These are phyloP conservation scores for Monosporascus ibericus DNA, from an alignment of 2,329 filamentous ascomycete species.

Conservation along the genomic window DNA sequence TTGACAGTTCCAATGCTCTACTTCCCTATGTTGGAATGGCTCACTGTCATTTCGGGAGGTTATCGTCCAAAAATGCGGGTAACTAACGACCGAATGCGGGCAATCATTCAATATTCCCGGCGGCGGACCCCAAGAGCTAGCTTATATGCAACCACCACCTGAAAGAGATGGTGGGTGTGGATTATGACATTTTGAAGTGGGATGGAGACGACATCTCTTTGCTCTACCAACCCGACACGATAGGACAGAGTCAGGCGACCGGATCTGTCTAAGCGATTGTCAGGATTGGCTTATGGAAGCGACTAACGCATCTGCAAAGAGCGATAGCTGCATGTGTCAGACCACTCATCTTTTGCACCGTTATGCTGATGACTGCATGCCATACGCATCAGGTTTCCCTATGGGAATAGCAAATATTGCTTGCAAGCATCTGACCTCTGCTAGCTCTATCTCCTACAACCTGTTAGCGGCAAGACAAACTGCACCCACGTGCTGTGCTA, in stretches of 20 bases:
- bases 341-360: conserved; percentile 23
- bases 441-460: no score
- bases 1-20: conserved; percentile 16
- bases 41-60: conserved; percentile 1
- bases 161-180: conserved; percentile 7
- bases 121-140: background rate
- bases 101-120: background rate
- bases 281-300: conserved; percentile 25
- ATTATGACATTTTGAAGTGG: conserved; percentile 11
- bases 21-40: conserved; percentile 8
- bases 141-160: conserved; percentile 4
- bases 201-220: conserved; percentile 16
- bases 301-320: conserved; percentile 24
- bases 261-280: conserved; percentile 25
- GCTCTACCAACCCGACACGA: conserved; percentile 17
- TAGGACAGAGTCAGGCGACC: conserved; percentile 25
- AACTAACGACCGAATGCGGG: background rate
- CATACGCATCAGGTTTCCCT: conserved; percentile 22
- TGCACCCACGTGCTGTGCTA: no score
- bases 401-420: conserved; percentile 15
- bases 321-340: conserved; percentile 23
- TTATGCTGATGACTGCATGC: conserved; percentile 26
- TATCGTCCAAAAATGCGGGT: background rate
- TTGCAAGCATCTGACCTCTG: conserved; percentile 23
- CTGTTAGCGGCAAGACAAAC: no score